Base-by-base conservation (phyloP, 2,329 filamentous ascomycete species). In the Talaromyces amestolkiae region DNA sequence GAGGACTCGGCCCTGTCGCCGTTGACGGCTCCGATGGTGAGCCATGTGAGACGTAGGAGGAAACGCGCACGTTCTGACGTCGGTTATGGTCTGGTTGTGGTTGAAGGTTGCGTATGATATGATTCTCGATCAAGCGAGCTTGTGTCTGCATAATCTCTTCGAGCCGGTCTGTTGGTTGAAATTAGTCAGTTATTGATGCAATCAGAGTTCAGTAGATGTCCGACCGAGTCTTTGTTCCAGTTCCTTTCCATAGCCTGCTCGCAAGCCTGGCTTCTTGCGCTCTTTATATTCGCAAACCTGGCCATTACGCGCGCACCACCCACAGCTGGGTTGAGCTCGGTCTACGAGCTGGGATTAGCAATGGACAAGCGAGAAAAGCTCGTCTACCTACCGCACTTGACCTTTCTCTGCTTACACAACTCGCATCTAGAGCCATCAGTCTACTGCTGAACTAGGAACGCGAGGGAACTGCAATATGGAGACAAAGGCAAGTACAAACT, bases 191-290 rank as follows among this genome's bases (percentile, higher is more conserved):
- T 9, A 13, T 37, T 53, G 37, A n/a, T 39, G 19, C 31, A n/a
- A 45, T 41, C 27, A 24, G 10, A n/a, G 13, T 10, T 31, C 11
- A 33, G 9, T 39, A 45, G 8, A 59, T 45, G 27, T 45, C 53
- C 35, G 73, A 80, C 78, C 78, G 47, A 92, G 83, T 43, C 90
- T 85, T 71, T 91, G 87, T 75, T 92, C 89, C 33, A 92, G 79
- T 76, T 92, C 89, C 64, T 89, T 85, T 17, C 89, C 89, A 74
- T 92, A 92, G 2, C 86, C 87, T 70, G 87, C 84, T 35, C 85
- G 80, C 43, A 85, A 81, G 2, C 89, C 89, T 8, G 89, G 88
- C 74, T 90, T 91, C 78, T 90, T 90, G 49, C 89, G 82, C 71
- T 90, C 88, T 67, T 86, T 87, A 73, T 91, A 91, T 73, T 89